Evolutionary conservation across 1,139 yeast genomes (phyloP), one percentile per base, ranked within the genome.

Genomic region (Pichia sp.): DNA sequence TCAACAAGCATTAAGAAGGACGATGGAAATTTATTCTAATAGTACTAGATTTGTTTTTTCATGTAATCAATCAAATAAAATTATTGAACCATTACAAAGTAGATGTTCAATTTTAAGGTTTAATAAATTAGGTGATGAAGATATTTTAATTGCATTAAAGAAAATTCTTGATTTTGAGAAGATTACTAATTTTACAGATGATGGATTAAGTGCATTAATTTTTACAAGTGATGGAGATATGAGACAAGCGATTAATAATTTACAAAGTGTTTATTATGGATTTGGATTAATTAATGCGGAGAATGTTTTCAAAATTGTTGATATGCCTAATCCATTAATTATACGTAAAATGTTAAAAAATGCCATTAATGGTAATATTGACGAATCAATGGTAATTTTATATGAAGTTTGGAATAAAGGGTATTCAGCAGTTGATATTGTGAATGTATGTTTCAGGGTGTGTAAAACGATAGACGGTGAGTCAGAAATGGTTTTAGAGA

Each of bases 181-280:
- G 6, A 34, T 37, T 10, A 33, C 35, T 11, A 63, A 77, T 29
- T 86, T 78, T 60, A 78, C 91, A 28, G 85, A 88, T 47, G 96
- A 87, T 61, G 99, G 99, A 0, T 66, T 91, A 31, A 89, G 88
- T 52, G 98, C 98, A 0, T 70, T 91, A 47, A 78, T 93, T n/a
- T 91, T 91, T 65, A 83, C 96, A 0, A 94, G 96, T 0, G 99
- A 91, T 61, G 98, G 98, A 43, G 99, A 91, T 60, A 91, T 93
- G 98, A 76, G 99, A 63, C 98, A 91, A 61, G 98, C 98, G 0
- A 76, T 93, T 39, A 93, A 93, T 57, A 91, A 91, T 61, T 62
- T 91, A 45, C 98, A 91, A 59, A 81, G 95, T 59, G 88, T 97
- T 0, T 93, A 81, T 23, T 88, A 96, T 1, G 98, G 98, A 1